Evolutionary conservation across 2,329 filamentous ascomycete species (phyloP).

Genomic region (Diplocarpon mali): DNA sequence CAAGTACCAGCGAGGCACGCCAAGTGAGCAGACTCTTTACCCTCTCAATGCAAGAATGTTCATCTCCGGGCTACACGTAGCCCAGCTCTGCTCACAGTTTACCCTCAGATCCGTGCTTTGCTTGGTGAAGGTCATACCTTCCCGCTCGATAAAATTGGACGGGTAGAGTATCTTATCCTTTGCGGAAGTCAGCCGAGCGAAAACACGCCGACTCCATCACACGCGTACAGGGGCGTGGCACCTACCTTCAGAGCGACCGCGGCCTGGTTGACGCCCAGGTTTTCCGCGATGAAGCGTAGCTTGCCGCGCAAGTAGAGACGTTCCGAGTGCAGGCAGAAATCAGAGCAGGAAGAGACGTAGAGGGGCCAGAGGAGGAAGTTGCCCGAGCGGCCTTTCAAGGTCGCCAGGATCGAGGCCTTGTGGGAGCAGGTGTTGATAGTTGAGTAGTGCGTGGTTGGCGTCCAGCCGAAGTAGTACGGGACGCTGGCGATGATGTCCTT

Average conservation of each 20-base stretch:
- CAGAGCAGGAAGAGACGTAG: conserved; percentile 16
- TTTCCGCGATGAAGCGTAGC: conserved; percentile 17
- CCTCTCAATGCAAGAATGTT: too few species aligned
- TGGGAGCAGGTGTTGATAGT: conserved; percentile 33
- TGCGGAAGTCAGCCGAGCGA: too few species aligned
- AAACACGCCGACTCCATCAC: too few species aligned
- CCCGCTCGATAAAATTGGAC: too few species aligned
- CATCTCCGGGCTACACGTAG: too few species aligned
- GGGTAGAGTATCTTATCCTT: too few species aligned
- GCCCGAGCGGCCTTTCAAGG: conserved; percentile 14
- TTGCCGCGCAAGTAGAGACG: conserved; percentile 15
- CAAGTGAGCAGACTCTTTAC: too few species aligned
- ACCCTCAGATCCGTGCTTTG: too few species aligned
- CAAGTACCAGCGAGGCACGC: too few species aligned
- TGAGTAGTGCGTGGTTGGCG: conserved; percentile 31
- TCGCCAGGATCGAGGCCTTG: conserved; percentile 35
- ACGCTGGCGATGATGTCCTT: conserved; percentile 48
- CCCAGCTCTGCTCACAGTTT: too few species aligned
- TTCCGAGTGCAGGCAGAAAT: conserved; percentile 17
- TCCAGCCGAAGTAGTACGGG: conserved; percentile 50
- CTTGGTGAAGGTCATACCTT: too few species aligned
- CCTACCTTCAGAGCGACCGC: conserved; percentile 14
- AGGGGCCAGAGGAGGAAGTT: conserved; percentile 20
- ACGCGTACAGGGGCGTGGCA: too few species aligned
- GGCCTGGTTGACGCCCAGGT: conserved; percentile 19